Base-by-base conservation (phyloP, 257 asterid genomes). In the Solanum gandarillasii region DNA sequence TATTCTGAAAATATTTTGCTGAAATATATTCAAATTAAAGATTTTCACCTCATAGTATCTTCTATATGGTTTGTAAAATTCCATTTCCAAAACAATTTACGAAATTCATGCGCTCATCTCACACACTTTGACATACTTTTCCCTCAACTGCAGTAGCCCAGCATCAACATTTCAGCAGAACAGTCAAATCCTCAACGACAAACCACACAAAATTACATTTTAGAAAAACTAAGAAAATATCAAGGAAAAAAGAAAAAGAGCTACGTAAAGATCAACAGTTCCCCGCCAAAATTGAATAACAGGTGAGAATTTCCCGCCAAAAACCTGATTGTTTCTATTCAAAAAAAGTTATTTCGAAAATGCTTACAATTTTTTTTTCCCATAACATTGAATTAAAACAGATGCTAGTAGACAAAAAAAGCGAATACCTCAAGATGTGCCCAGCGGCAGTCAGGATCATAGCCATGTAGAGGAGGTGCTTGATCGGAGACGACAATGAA, bases 371-470 rank as follows among this genome's bases (percentile, higher is more conserved):
- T 41, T 86, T 68, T n/a, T 87, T 88, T 82, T 65, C 21, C 90
- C 83, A 55, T 10, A n/a, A 6, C 7, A 39, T n/a, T 4, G 13
- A 41, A 85, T 52, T 68, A 31, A 43, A 32, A 32, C 38, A 34
- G 11, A 48, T 12, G 23, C 48, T 73, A 83, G 39, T 35, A 29
- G 36, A 9, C 46, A 31, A 41, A 6, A 72, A 29, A n/a, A 10
- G 48, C 20, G 27, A 46, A 73, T 29, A 94, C 98, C 96, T 95
- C 94, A 72, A 74, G 87, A 36, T 91, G 95, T 55, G 93, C 12
- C 98, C 98, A 95, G 65, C 93, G 95, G 41, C 91, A 52, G 75
- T 88, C 89, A 87, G 95, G 95, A 46, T 94, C 93, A 83, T 91
- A 91, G 89, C 35, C 70, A 58, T 90, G 68, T 25, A 91, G 34